These are phyloP conservation scores for Diplosphaera chodatii DNA, from an alignment of 139 green algal species.

Conservation along the genomic window DNA sequence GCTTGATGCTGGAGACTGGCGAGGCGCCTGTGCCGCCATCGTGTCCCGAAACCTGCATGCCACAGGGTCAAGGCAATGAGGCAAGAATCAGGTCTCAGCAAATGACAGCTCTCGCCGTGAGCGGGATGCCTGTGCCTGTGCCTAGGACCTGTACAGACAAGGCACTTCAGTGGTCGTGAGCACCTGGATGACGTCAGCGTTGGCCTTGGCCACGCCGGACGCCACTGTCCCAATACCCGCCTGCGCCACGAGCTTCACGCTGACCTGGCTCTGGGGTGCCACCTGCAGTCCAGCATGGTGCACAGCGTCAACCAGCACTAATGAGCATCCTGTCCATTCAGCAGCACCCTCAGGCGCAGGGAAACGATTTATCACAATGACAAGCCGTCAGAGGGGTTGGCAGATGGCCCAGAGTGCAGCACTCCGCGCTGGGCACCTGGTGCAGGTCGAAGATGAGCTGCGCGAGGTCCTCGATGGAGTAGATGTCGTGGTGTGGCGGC, in stretches of 20 bases:
- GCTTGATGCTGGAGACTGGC: conserved; percentile 97
- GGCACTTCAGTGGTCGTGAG: neutral
- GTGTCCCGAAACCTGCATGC: conserved; percentile 81
- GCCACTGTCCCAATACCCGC: conserved; percentile 97
- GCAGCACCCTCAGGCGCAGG: too few relatives aligned
- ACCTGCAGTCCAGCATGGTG: conserved; percentile 57
- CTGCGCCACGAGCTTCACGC: conserved; percentile 97
- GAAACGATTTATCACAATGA: too few relatives aligned
- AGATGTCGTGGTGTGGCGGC: conserved; percentile 99
- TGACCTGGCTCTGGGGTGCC: conserved; percentile 83
- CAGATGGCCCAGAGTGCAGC: neutral
- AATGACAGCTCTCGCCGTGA: too few relatives aligned
- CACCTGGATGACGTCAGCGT: conserved; percentile 94
- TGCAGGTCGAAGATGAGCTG: conserved; percentile 98
- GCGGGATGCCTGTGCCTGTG: too few relatives aligned
- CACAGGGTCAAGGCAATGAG: too few relatives aligned
- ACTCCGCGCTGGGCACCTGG: conserved; percentile 13
- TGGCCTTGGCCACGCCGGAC: conserved; percentile 95
- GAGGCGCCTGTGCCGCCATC: conserved; percentile 96
- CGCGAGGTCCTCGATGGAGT: conserved; percentile 99
- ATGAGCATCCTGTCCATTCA: too few relatives aligned
- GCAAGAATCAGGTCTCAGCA: too few relatives aligned
- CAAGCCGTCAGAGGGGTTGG: neutral
- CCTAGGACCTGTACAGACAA: neutral
- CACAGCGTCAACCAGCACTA: too few relatives aligned